A percentile compares a stretch with the other conserved stretches of the same genome.
phyloP scores from a whole-genome alignment of 2,329 filamentous ascomycete genomes.

The Botrytis paeoniae region DNA sequence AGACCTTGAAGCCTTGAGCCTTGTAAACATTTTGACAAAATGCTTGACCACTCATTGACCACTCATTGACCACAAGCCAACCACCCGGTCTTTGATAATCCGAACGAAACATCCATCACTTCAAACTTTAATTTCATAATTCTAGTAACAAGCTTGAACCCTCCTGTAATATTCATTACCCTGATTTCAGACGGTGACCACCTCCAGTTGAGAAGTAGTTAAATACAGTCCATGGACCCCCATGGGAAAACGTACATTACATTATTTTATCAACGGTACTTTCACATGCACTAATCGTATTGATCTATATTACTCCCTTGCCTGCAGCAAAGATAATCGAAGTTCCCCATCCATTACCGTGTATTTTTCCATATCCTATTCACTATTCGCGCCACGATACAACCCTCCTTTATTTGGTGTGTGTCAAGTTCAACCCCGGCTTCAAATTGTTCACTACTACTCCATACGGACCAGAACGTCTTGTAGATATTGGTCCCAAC shows the following conservation, averaged over 20 bases:
- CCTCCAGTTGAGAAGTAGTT: not conserved
- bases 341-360: not conserved
- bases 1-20: conserved; percentile 6
- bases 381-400: conserved; percentile 3
- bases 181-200: not conserved
- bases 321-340: not conserved
- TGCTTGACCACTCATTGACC: not conserved
- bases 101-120: conserved; percentile 16
- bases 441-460: not conserved
- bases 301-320: not conserved
- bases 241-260: not conserved
- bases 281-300: not conserved
- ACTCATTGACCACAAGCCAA: not conserved
- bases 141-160: conserved; percentile 13
- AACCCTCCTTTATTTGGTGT: conserved; percentile 1
- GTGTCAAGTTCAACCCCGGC: not conserved
- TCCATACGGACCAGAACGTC: not conserved
- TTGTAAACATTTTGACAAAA: conserved; percentile 7
- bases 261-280: not conserved
- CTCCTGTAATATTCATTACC: not conserved
- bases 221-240: conserved; percentile 2
- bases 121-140: conserved; percentile 10
- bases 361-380: not conserved
- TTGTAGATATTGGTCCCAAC: not conserved
- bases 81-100: conserved; percentile 9